Percentiles rank a stretch among this genome's conserved stretches.
Evolutionary conservation across 768 basidiomycete species (phyloP).

Genomic region (Naematelia encephala): DNA sequence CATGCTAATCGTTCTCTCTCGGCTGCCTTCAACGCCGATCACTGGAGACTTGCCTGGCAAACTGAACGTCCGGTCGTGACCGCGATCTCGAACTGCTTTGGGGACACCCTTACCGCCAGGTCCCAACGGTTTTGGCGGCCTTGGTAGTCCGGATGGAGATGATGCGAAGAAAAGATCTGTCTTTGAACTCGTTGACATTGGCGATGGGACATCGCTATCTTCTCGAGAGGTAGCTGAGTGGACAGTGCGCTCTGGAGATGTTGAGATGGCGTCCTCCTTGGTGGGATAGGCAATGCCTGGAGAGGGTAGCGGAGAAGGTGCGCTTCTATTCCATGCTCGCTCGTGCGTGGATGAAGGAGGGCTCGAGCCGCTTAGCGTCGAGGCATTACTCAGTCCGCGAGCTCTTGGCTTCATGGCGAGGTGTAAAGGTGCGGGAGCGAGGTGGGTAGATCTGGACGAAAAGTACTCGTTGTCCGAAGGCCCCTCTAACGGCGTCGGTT

Average conservation of each 20-base stretch:
- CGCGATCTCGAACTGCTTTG: not conserved
- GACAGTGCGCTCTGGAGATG: not conserved
- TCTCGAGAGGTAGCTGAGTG: not conserved
- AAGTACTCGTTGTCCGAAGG: not conserved
- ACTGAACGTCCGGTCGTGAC: conserved; percentile 7
- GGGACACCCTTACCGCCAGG: conserved; percentile 27
- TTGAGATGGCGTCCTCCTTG: not conserved
- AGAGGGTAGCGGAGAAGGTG: conserved; percentile 10
- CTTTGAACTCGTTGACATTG: conserved; percentile 35
- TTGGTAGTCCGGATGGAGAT: conserved; percentile 22
- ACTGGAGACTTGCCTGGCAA: not conserved
- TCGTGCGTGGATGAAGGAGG: conserved; percentile 5
- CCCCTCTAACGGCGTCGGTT: not conserved
- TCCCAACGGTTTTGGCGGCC: conserved; percentile 41
- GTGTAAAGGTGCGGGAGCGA: not conserved
- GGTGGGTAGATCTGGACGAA: conserved; percentile 5
- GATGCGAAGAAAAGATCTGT: conserved; percentile 47
- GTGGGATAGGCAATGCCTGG: conserved; percentile 7
- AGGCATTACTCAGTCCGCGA: not conserved
- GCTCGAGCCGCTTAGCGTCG: not conserved
- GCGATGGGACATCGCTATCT: conserved; percentile 26
- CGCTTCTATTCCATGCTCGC: conserved; percentile 16
- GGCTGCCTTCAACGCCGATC: not conserved
- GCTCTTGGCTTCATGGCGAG: not conserved
- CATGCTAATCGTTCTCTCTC: not conserved